phyloP scores from a whole-genome alignment of 2,329 filamentous ascomycete genomes.

The Hypoxylon sp. region DNA sequence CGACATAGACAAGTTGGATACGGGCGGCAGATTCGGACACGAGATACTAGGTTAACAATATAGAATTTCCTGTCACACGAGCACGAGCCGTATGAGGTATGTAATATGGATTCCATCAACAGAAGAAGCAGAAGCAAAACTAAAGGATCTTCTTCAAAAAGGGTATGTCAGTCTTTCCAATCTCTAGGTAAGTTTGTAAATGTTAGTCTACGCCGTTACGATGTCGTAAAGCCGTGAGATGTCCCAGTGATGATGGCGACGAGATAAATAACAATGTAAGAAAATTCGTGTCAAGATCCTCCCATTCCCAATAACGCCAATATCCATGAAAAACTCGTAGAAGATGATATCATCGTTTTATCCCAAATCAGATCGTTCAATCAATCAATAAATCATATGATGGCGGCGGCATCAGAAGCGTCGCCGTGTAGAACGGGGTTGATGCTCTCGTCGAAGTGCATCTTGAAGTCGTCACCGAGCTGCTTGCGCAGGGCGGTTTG shows the following conservation, averaged over 20 bases:
- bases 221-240: constrained; percentile 25
- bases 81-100: constrained; percentile 20
- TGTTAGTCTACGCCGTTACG: constrained; percentile 22
- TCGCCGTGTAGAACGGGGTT: constrained; percentile 70
- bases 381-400: constrained; percentile 38
- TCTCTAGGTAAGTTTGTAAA: constrained; percentile 20
- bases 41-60: no score
- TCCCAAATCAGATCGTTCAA: no score
- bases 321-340: constrained; percentile 1
- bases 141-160: no score
- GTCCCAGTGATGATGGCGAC: no score
- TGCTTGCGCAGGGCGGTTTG: constrained; percentile 73
- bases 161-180: constrained; percentile 32
- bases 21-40: no score
- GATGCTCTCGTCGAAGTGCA: constrained; percentile 74
- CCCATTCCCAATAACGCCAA: constrained; percentile 17
- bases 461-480: constrained; percentile 77
- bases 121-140: no score
- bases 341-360: no score
- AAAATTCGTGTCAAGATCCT: constrained; percentile 11
- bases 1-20: no score
- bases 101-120: no score
- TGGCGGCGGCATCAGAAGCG: constrained; percentile 57
- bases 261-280: no score
- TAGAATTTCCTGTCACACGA: constrained; percentile 13